Evolutionary conservation across 495 filamentous ascomycete genomes (phyloP), one percentile per base, ranked within the genome.

Genomic region (Hamigera avellanea): DNA sequence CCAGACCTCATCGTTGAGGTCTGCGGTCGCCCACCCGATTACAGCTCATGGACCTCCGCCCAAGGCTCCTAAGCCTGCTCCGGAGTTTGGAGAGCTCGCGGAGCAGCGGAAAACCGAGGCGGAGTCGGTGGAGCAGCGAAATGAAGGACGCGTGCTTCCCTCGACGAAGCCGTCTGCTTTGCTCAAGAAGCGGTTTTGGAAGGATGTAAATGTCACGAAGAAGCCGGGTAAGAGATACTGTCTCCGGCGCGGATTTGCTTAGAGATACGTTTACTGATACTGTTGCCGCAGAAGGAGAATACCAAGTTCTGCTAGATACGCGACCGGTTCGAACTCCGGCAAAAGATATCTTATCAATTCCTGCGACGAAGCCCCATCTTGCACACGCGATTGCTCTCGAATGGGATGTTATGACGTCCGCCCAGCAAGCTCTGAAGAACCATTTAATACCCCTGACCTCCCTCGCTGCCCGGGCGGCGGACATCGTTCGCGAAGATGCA

Each of bases 381-480:
- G 91, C 93, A n/a, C 65, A 73, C 17, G 81, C 83, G 18, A 73
- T 98, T 32, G 91, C 89, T 0, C 54, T 91, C 8, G 91, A 98
- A 62, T 98, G 91, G 91, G 86, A 93, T 52, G 69, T 78, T 26
- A 74, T 96, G 37, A 67, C 76, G 15, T 81, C 81, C 35, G 74
- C 80, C 2, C 75, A 82, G 41, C 81, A 95, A 52, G 87, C 86
- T 0, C 56, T 78, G 13, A 76, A 75, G 32, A 70, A 78, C 40
- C 86, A 95, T 53, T 71, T 87, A 2, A 87, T 95, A 37, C 91
- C 91, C 4, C 52, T 96, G n/a, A 95, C 93, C 5, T 87, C 84
- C 17, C 67, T 95, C 6, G 65, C 76, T 12, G 78, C 83, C 14
- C 78, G 93, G 5, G 86, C 85, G 0, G 53, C 84, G 16, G 87